Evolutionary conservation across 345 rosid genomes (phyloP).

Genomic region (Populus tremula): DNA sequence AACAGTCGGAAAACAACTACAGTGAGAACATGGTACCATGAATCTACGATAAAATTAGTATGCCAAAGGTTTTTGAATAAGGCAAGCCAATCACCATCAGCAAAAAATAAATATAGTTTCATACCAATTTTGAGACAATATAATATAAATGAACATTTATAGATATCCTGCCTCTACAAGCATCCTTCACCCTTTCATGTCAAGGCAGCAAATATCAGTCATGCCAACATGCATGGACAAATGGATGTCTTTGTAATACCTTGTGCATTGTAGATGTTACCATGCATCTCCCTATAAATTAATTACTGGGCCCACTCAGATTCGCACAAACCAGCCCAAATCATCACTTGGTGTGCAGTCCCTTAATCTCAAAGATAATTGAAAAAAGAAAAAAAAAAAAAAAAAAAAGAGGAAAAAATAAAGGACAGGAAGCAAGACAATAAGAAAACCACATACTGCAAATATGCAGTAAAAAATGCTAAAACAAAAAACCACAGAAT

Average conservation of each 20-base stretch:
- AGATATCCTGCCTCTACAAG: not conserved
- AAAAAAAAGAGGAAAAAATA: not conserved
- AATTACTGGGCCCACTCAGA: not conserved
- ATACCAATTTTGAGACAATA: not conserved
- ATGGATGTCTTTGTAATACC: not conserved
- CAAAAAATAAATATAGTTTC: not conserved
- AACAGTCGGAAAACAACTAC: not conserved
- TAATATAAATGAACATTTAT: not conserved
- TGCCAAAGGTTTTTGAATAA: not conserved
- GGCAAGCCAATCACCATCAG: not conserved
- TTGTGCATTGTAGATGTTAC: not conserved
- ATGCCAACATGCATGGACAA: slow-evolving; percentile 1
- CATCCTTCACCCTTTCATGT: not conserved
- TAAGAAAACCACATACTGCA: not conserved
- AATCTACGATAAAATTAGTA: not conserved
- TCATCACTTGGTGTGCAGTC: not conserved
- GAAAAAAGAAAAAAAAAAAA: not conserved
- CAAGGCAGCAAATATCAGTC: not conserved
- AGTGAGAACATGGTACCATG: not conserved
- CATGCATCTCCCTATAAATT: not conserved
- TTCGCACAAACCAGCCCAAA: not conserved
- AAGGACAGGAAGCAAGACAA: not conserved
- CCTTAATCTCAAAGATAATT: not conserved
- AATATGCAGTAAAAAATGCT: not conserved
- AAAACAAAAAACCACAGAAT: not conserved